Evolutionary conservation across 371 early-diverging fungal species (phyloP).

Genomic region (Blastocladiella emersonii): DNA sequence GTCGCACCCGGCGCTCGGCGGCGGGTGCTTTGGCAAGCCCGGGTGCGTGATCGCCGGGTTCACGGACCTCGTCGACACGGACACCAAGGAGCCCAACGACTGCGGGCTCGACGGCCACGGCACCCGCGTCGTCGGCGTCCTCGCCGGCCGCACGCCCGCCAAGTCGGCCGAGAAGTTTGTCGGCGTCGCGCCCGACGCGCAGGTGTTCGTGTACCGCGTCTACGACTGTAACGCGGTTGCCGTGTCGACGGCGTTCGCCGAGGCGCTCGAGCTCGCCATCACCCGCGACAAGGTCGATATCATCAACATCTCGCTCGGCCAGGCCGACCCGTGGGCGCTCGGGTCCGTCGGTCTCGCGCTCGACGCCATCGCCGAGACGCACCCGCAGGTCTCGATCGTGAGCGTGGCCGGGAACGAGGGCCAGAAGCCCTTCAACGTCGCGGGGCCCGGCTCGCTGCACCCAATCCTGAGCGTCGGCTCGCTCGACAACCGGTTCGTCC

Average conservation of each 20-base stretch:
- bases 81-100: conserved; percentile 10
- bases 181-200: conserved; percentile 1
- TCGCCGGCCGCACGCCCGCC: conserved; percentile 14
- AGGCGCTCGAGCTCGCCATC: not conserved
- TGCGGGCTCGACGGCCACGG: conserved; percentile 22
- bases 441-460: not conserved
- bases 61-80: conserved; percentile 11
- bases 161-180: not conserved
- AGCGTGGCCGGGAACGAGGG: not conserved
- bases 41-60: conserved; percentile 9
- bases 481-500: not conserved
- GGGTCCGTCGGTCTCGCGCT: not conserved
- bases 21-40: conserved; percentile 12
- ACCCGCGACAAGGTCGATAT: not conserved
- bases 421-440: not conserved
- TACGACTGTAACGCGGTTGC: not conserved
- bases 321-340: not conserved
- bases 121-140: conserved; percentile 28
- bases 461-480: not conserved
- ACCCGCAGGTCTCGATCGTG: not conserved
- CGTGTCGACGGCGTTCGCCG: not conserved
- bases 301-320: not conserved
- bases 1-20: conserved; percentile 25
- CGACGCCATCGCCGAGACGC: not conserved
- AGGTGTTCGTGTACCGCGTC: not conserved